Base-by-base conservation (phyloP, 2,329 filamentous ascomycete genomes). In the Lachnellula arida region DNA sequence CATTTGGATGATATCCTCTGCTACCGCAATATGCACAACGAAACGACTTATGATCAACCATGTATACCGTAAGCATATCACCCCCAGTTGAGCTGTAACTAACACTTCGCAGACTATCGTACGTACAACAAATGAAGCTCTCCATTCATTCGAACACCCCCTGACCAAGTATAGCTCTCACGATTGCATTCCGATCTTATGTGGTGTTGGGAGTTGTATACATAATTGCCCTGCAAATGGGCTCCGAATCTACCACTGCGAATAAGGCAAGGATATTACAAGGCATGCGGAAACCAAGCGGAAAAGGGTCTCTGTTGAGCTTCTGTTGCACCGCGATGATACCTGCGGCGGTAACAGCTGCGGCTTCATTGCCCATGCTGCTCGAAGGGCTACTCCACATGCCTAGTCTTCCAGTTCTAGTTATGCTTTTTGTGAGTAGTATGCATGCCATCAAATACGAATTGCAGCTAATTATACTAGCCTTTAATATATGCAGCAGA, bases 391-490 rank as follows among this genome's bases (percentile, higher is more conserved):
- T 68, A 5, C 44, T 67, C 1, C 64, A 68, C 44, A 60, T 67
- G 59, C 60, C 62, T 11, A 67, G 62, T 44, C 53, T 68, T 15
- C 59, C 61, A n/a, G 59, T 64, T 7, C 25, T 68, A 3, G 53
- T 64, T 1, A 67, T 67, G 64, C 46, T 66, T 39, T 68, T 62
- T 57, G 66, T 68, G 47, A 55, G 66, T 64, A 34, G 11, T 7
- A 3, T 4, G 11, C 25, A 49, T n/a, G 11, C 14, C 28, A 11
- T 2, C 3, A 15, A 4, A 1, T 44, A 5, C 4, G 43, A 25
- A 17, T 11, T 32, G 19, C 15, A 17, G 46, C 54, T 61, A 44
- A 60, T 49, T 12, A 25, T 14, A 6, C 3, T 43, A 68, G 66
- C 65, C 64, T 12, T 15, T 66, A 5, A 51, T 57, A 43, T 63